These are phyloP conservation scores for Colletotrichum sp. DNA, from an alignment of 2,329 filamentous ascomycete genomes.

Conservation along the genomic window DNA sequence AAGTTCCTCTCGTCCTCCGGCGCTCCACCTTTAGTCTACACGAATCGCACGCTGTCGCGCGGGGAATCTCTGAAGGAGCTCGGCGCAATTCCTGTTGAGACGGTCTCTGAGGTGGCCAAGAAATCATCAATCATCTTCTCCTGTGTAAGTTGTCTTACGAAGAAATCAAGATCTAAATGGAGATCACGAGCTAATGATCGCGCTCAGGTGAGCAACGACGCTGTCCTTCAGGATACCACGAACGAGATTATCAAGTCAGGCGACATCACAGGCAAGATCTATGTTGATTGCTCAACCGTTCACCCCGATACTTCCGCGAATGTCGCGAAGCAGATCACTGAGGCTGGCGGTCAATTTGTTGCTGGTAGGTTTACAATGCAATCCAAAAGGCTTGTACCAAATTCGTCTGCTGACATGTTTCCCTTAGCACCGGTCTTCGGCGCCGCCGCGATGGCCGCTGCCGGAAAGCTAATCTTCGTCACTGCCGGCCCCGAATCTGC, in stretches of 20 bases:
- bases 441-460: constrained; percentile 42
- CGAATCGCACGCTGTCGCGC: constrained; percentile 49
- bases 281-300: constrained; percentile 29
- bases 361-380: constrained; percentile 40
- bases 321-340: not conserved
- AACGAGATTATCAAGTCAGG: constrained; percentile 20
- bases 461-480: constrained; percentile 47
- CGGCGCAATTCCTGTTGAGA: constrained; percentile 35
- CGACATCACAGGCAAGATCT: constrained; percentile 34
- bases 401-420: not conserved
- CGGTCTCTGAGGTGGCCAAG: constrained; percentile 37
- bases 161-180: not conserved
- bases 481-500: constrained; percentile 40
- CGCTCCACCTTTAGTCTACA: constrained; percentile 61
- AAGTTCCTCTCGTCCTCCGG: constrained; percentile 61
- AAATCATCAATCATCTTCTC: constrained; percentile 44
- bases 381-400: not conserved
- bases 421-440: constrained; percentile 43
- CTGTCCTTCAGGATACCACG: not conserved
- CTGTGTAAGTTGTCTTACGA: constrained; percentile 34
- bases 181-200: not conserved
- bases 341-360: constrained; percentile 29
- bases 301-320: constrained; percentile 32
- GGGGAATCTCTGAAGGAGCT: constrained; percentile 36
- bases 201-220: constrained; percentile 32